phyloP scores from a whole-genome alignment of 2,329 filamentous ascomycete species.

The Nannizziopsis barbatae region DNA sequence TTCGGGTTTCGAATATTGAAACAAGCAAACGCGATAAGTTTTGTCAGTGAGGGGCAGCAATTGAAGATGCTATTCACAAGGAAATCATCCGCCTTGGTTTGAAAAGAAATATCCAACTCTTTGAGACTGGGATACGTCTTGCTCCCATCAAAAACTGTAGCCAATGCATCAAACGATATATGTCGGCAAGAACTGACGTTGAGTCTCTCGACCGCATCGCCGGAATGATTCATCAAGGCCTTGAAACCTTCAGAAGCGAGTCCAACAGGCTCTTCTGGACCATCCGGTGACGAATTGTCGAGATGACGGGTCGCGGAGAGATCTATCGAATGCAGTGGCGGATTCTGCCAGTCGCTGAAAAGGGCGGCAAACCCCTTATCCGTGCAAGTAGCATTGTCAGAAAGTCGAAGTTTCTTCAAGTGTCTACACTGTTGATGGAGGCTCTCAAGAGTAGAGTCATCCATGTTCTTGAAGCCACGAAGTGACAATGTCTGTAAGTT shows the following conservation, averaged over 20 bases:
- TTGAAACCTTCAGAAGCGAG: constrained; percentile 65
- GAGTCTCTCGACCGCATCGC: constrained; percentile 51
- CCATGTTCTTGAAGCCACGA: constrained; percentile 52
- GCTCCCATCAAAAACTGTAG: constrained; percentile 54
- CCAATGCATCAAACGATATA: constrained; percentile 60
- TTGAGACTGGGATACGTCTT: constrained; percentile 45
- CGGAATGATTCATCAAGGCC: constrained; percentile 76
- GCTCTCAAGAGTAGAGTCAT: constrained; percentile 58
- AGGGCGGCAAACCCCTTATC: constrained; percentile 62
- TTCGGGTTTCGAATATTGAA: constrained; percentile 47
- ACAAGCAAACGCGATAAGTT: constrained; percentile 52
- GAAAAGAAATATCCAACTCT: constrained; percentile 66
- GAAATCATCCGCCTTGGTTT: constrained; percentile 35
- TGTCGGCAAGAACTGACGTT: constrained; percentile 79
- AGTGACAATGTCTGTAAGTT: constrained; percentile 68
- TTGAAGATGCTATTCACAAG: constrained; percentile 36
- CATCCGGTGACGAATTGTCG: constrained; percentile 57
- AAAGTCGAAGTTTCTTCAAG: constrained; percentile 68
- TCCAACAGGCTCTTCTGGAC: constrained; percentile 48
- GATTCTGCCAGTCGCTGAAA: constrained; percentile 67
- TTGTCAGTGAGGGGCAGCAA: constrained; percentile 39
- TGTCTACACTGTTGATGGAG: constrained; percentile 59
- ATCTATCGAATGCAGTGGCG: constrained; percentile 58
- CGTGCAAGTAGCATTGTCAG: constrained; percentile 62
- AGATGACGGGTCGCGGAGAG: constrained; percentile 66